Evolutionary conservation across 1,284 basidiomycete species (phyloP).

Genomic region (Rhodotorula sp.): DNA sequence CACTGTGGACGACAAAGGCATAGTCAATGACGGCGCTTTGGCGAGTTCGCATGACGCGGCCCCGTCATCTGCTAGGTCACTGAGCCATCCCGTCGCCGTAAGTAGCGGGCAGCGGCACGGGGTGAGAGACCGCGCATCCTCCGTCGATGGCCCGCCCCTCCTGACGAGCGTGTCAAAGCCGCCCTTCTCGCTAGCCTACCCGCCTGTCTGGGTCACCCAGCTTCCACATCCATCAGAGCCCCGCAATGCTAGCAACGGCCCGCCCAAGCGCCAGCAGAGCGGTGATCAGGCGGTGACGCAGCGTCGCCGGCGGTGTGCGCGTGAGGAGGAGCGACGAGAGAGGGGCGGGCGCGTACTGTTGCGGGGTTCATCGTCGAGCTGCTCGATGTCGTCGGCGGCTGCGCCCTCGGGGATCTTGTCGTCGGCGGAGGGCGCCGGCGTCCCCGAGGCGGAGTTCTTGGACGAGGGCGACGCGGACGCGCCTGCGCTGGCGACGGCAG

Average conservation of each 20-base stretch:
- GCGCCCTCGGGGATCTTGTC: slow-evolving; percentile 38
- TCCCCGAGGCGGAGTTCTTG: not conserved
- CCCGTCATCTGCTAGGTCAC: not conserved
- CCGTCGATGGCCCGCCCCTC: no score
- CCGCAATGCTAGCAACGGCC: no score
- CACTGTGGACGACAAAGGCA: slow-evolving; percentile 32
- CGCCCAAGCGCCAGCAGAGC: not conserved
- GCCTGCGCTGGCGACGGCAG: not conserved
- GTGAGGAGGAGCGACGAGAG: accelerated
- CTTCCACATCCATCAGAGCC: no score
- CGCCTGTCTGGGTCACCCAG: no score
- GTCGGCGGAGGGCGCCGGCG: not conserved
- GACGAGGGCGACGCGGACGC: not conserved
- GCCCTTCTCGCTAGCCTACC: no score
- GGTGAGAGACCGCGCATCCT: no score
- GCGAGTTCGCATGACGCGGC: no score
- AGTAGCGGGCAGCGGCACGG: no score
- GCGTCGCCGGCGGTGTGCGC: not conserved
- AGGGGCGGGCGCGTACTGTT: slow-evolving; percentile 43
- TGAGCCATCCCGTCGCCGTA: no score
- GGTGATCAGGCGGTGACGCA: not conserved
- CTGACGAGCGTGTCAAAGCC: no score
- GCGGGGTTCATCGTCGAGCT: slow-evolving; percentile 53
- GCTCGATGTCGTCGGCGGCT: slow-evolving; percentile 38
- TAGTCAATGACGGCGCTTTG: not conserved